Conservation (phyloP, 257 asterid genomes). For the Jacaranda copaia region DNA sequence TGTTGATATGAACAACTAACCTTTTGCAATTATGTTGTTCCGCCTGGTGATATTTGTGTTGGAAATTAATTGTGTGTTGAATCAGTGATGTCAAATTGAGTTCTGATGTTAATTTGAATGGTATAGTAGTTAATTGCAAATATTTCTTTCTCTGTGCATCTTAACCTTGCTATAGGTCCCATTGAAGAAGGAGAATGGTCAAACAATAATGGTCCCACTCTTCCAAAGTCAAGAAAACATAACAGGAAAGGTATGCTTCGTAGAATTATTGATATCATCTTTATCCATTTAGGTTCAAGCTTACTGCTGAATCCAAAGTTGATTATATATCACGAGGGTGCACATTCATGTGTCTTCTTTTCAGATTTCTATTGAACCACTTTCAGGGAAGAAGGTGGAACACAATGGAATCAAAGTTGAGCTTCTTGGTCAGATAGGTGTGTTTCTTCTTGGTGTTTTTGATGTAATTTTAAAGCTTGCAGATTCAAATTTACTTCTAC, state of each 20-base stretch:
- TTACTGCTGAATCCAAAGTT: conserved; percentile 10
- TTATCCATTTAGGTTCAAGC: conserved; percentile 8
- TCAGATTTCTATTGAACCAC: conserved; percentile 90
- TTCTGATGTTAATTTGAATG: conserved; percentile 18
- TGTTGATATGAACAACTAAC: background rate
- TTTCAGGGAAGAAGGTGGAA: conserved; percentile 96
- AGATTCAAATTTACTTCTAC: conserved; percentile 5
- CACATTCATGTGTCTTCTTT: conserved; percentile 23
- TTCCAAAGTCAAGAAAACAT: conserved; percentile 68
- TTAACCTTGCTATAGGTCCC: conserved; percentile 49
- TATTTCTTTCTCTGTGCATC: conserved; percentile 1
- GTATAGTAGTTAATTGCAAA: conserved; percentile 12
- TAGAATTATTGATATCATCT: conserved; percentile 10
- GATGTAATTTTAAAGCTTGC: conserved; percentile 24
- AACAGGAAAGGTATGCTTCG: conserved; percentile 55
- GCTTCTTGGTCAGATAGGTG: conserved; percentile 99
- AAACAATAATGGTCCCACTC: conserved; percentile 60
- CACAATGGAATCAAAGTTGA: conserved; percentile 98
- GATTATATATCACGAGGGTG: conserved; percentile 26
- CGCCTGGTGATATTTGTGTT: conserved; percentile 15
- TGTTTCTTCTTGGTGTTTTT: conserved; percentile 39
- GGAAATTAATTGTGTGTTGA: conserved; percentile 7
- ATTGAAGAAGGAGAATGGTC: conserved; percentile 69
- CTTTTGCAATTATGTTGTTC: background rate
- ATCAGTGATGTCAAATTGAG: background rate